Evolutionary conservation across 179 eudicot genomes (phyloP).

Genomic region (Beta corolliflora): DNA sequence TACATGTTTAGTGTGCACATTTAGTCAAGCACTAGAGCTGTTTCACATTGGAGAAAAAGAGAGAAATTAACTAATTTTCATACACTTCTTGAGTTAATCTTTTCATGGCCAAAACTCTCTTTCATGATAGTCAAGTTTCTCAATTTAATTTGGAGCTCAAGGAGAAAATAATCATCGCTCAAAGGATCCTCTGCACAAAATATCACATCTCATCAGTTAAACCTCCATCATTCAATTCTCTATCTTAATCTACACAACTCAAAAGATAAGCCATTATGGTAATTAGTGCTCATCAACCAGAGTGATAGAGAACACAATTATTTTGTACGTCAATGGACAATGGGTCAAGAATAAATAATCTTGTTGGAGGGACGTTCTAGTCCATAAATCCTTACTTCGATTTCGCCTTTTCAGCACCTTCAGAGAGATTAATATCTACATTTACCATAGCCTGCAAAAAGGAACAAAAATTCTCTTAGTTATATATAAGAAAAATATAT

Average conservation of each 20-base stretch:
- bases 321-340: neutral
- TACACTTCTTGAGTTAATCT: too few relatives aligned
- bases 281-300: constrained; percentile 9
- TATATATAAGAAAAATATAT: neutral
- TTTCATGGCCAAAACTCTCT: too few relatives aligned
- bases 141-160: too few relatives aligned
- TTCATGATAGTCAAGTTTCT: too few relatives aligned
- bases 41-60: too few relatives aligned
- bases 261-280: neutral
- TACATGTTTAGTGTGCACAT: too few relatives aligned
- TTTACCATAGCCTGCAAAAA: constrained; percentile 27
- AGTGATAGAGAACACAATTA: neutral
- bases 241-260: neutral
- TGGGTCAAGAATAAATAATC: constrained; percentile 21
- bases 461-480: neutral
- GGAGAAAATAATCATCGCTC: too few relatives aligned
- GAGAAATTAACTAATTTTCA: too few relatives aligned
- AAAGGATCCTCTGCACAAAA: neutral
- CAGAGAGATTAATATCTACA: constrained; percentile 18
- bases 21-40: too few relatives aligned
- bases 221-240: neutral
- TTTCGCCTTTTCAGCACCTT: neutral
- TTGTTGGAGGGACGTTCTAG: constrained; percentile 8
- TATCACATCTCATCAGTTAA: neutral
- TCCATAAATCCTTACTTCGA: neutral